Conservation (phyloP, 2,329 filamentous ascomycete genomes). For the Fusarium pseudocircinatum region DNA sequence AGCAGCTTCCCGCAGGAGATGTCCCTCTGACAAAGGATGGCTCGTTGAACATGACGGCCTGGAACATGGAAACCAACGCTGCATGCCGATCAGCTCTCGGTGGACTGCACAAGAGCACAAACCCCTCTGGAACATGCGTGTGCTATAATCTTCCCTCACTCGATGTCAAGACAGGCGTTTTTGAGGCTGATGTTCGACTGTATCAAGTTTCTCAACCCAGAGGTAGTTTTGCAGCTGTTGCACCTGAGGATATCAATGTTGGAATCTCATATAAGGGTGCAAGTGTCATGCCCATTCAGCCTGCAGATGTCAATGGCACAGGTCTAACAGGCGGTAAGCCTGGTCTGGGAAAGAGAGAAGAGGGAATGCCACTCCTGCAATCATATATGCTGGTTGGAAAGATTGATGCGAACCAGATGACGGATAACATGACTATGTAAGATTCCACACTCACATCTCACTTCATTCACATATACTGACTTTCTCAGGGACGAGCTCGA, state of each 20-base stretch:
- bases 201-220: conserved; percentile 73
- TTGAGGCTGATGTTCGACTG: conserved; percentile 80
- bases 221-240: conserved; percentile 62
- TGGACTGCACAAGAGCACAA: conserved; percentile 67
- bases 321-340: conserved; percentile 36
- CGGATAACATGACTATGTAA: conserved; percentile 68
- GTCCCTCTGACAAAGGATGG: conserved; percentile 54
- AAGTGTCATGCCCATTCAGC: conserved; percentile 45
- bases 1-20: conserved; percentile 34
- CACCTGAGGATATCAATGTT: conserved; percentile 63
- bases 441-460: conserved; percentile 46
- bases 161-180: conserved; percentile 73
- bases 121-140: conserved; percentile 79
- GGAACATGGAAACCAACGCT: conserved; percentile 63
- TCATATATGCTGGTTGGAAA: conserved; percentile 75
- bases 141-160: conserved; percentile 85
- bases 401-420: conserved; percentile 68
- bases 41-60: conserved; percentile 63
- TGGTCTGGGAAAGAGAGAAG: conserved; percentile 32
- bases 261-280: conserved; percentile 65
- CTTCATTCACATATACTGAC: conserved; percentile 11
- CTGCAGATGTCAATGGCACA: conserved; percentile 39
- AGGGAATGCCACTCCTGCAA: conserved; percentile 61
- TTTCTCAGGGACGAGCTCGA: conserved; percentile 65
- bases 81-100: conserved; percentile 69